phyloP scores from a whole-genome alignment of 192 early-diverging fungal species.

The Coemansia umbellata region DNA sequence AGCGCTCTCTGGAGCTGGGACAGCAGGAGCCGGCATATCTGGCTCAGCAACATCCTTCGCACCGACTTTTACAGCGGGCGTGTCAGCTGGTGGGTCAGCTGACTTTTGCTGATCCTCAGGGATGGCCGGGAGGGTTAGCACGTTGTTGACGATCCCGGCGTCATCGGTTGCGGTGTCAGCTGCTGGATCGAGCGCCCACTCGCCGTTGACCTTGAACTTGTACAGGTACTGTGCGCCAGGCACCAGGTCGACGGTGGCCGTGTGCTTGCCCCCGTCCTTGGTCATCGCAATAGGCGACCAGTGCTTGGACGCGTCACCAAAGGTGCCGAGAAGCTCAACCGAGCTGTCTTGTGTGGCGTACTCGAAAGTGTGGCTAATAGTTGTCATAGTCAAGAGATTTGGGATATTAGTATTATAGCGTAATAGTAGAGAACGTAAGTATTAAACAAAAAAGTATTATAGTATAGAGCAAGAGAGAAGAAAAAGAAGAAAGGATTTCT shows the following conservation, averaged over 20 bases:
- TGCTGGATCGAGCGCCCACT: constrained; percentile 34
- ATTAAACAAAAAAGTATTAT: too few species aligned
- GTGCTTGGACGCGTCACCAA: constrained; percentile 18
- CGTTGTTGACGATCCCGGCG: constrained; percentile 36
- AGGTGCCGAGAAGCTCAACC: constrained; percentile 44
- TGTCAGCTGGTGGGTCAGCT: background rate
- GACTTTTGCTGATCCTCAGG: too few species aligned
- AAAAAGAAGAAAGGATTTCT: too few species aligned
- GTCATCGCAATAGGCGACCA: constrained; percentile 37
- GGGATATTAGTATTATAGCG: too few species aligned
- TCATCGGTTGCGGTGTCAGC: constrained; percentile 25
- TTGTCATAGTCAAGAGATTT: too few species aligned
- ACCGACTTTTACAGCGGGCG: background rate
- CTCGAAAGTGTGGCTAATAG: constrained; percentile 30
- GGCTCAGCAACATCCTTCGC: background rate
- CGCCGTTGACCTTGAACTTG: constrained; percentile 45
- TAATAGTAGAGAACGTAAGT: constrained; percentile 1
- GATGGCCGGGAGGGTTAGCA: background rate
- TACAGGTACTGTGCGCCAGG: constrained; percentile 18
- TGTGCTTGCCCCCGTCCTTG: constrained; percentile 18
- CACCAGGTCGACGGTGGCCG: constrained; percentile 17
- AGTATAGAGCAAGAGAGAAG: too few species aligned
- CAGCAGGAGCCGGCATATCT: background rate
- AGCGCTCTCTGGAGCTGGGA: constrained; percentile 3
- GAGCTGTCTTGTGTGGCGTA: constrained; percentile 5